These are phyloP conservation scores for Mycosphaerella arachidis DNA, from an alignment of 2,329 filamentous ascomycete genomes.

Conservation along the genomic window DNA sequence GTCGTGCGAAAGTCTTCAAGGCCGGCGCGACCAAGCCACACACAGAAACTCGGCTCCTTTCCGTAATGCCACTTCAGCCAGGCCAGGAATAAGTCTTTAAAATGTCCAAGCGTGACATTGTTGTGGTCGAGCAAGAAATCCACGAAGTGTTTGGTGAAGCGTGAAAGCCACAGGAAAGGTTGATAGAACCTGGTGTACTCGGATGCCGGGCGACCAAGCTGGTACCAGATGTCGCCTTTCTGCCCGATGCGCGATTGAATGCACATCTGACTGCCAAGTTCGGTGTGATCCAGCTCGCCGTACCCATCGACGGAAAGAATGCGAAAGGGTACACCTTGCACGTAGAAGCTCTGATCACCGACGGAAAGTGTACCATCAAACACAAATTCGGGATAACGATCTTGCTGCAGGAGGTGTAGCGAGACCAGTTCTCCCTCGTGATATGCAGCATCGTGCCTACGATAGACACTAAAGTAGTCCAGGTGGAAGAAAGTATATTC, in stretches of 20 bases:
- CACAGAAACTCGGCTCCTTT: slow-evolving; percentile 41
- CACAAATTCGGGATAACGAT: slow-evolving; percentile 37
- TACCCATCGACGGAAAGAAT: slow-evolving; percentile 65
- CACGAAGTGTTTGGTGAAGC: slow-evolving; percentile 66
- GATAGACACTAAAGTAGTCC: slow-evolving; percentile 21
- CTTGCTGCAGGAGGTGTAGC: slow-evolving; percentile 13
- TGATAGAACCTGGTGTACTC: slow-evolving; percentile 61
- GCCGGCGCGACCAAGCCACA: slow-evolving; percentile 49
- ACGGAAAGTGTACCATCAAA: slow-evolving; percentile 59
- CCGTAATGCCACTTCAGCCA: slow-evolving; percentile 54
- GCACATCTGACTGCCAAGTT: slow-evolving; percentile 49
- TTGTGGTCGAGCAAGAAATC: slow-evolving; percentile 53
- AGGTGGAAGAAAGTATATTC: slow-evolving; percentile 14
- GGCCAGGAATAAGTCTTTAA: slow-evolving; percentile 52
- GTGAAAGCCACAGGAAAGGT: slow-evolving; percentile 66
- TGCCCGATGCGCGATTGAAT: slow-evolving; percentile 49
- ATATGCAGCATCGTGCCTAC: neutral
- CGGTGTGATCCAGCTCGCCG: slow-evolving; percentile 46
- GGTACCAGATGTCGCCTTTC: slow-evolving; percentile 55
- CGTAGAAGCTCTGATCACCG: slow-evolving; percentile 43
- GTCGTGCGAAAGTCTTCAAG: slow-evolving; percentile 58
- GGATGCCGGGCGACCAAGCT: slow-evolving; percentile 50
- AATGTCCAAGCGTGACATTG: slow-evolving; percentile 51
- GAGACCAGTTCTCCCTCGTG: slow-evolving; percentile 14
- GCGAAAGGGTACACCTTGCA: slow-evolving; percentile 54